Evolutionary conservation across 352 stramenopile species (phyloP).

Genomic region (Phytophthora chlamydospora): DNA sequence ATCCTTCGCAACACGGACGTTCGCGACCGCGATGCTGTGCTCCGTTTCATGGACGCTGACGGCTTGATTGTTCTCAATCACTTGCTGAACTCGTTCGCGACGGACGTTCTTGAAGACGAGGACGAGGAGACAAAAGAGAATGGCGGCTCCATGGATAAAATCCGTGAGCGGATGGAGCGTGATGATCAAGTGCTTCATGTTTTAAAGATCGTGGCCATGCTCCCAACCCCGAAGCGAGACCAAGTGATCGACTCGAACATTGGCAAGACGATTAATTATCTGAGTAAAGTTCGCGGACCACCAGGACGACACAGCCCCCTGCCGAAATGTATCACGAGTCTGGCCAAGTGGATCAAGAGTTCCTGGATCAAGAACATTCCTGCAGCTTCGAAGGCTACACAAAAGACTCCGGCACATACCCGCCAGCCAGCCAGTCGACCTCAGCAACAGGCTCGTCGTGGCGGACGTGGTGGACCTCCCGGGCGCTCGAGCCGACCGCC

Average conservation of each 20-base stretch:
- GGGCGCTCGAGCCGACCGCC: slow-evolving; percentile 27
- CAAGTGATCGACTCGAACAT: slow-evolving; percentile 68
- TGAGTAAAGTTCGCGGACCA: slow-evolving; percentile 50
- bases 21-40: slow-evolving; percentile 65
- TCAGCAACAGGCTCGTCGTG: slow-evolving; percentile 37
- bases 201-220: slow-evolving; percentile 70
- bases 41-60: slow-evolving; percentile 63
- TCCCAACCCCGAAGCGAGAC: slow-evolving; percentile 58
- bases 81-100: slow-evolving; percentile 46
- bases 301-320: slow-evolving; percentile 41
- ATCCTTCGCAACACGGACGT: slow-evolving; percentile 67
- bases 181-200: slow-evolving; percentile 39
- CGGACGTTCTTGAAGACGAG: slow-evolving; percentile 35
- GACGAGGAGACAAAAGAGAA: slow-evolving; percentile 21
- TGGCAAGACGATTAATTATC: slow-evolving; percentile 62
- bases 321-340: slow-evolving; percentile 47
- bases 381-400: slow-evolving; percentile 12
- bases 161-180: slow-evolving; percentile 25
- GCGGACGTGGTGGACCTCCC: slow-evolving; percentile 25
- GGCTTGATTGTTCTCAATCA: slow-evolving; percentile 67
- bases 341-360: slow-evolving; percentile 78
- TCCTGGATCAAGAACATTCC: slow-evolving; percentile 69
- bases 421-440: slow-evolving; percentile 23
- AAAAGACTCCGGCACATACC: slow-evolving; percentile 12
- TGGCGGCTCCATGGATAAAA: slow-evolving; percentile 6